Evolutionary conservation across 2,329 filamentous ascomycete genomes (phyloP).

Genomic region (Botrytis fragariae): DNA sequence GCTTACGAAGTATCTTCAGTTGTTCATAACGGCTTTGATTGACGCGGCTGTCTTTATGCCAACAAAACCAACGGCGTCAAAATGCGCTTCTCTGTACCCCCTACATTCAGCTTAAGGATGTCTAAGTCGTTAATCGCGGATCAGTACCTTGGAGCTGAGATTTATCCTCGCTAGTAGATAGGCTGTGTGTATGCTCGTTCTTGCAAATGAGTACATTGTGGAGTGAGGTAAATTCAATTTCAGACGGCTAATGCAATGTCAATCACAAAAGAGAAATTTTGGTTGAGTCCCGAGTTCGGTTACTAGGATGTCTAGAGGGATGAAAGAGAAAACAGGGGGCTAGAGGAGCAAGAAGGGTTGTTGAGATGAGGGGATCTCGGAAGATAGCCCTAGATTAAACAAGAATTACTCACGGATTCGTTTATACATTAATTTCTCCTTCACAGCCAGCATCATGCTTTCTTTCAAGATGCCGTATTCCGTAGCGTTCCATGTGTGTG

Average conservation of each 20-base stretch:
- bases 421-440: not conserved
- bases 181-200: not conserved
- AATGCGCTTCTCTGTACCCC: slow-evolving; percentile 18
- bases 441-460: not conserved
- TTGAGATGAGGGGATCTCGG: not conserved
- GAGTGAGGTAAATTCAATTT: not conserved
- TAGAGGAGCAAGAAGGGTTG: not conserved
- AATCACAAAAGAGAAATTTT: slow-evolving; percentile 9
- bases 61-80: slow-evolving; percentile 13
- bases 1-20: not conserved
- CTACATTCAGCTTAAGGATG: slow-evolving; percentile 8
- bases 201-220: not conserved
- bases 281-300: slow-evolving; percentile 14
- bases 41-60: slow-evolving; percentile 2
- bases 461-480: slow-evolving; percentile 1
- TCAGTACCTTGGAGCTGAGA: slow-evolving; percentile 11
- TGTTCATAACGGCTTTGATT: not conserved
- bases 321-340: not conserved
- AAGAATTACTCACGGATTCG: not conserved
- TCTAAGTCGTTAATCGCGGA: not conserved
- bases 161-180: not conserved
- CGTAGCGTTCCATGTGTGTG: not conserved
- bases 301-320: not conserved
- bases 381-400: not conserved
- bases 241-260: slow-evolving; percentile 11